Evolutionary conservation across 345 rosid genomes (phyloP).

Genomic region (Diplotaxis tenuifolia): DNA sequence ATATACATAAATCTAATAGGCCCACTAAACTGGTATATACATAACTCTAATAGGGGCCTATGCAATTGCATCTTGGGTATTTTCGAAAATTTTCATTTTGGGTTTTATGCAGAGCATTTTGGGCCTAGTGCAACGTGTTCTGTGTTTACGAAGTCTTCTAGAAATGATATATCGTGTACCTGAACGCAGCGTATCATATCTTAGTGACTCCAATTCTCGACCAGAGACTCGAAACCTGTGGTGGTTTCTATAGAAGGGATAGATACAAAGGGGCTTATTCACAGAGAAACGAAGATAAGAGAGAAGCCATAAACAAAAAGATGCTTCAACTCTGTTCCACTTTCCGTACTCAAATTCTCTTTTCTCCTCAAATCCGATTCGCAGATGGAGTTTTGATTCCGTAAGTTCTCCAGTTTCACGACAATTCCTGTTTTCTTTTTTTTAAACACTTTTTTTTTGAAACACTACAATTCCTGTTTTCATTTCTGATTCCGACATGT

Average conservation of each 20-base stretch:
- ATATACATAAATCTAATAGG: no score
- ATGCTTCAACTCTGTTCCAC: conserved; percentile 45
- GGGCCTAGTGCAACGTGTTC: not conserved
- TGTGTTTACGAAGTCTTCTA: not conserved
- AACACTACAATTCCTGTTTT: not conserved
- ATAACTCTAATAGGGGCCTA: no score
- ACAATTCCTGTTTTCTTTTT: no score
- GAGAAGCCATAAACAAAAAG: not conserved
- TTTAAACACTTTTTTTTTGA: no score
- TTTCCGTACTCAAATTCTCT: conserved; percentile 29
- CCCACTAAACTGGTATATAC: no score
- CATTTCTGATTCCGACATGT: not conserved
- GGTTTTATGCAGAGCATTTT: not conserved
- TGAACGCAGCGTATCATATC: conserved; percentile 1
- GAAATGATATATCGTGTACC: not conserved
- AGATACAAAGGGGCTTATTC: not conserved
- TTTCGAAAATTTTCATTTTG: not conserved
- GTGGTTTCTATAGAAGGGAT: not conserved
- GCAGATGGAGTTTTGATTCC: conserved; percentile 14
- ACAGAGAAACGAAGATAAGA: conserved; percentile 28
- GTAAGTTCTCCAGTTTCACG: conserved; percentile 15
- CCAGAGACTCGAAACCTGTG: not conserved
- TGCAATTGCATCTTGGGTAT: not conserved
- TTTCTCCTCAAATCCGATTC: conserved; percentile 24
- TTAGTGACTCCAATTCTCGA: not conserved